A percentile compares a stretch with the other conserved stretches of the same genome.
These are phyloP conservation scores for Gymnopilus junonius DNA, from an alignment of 768 basidiomycete genomes.

Conservation along the genomic window DNA sequence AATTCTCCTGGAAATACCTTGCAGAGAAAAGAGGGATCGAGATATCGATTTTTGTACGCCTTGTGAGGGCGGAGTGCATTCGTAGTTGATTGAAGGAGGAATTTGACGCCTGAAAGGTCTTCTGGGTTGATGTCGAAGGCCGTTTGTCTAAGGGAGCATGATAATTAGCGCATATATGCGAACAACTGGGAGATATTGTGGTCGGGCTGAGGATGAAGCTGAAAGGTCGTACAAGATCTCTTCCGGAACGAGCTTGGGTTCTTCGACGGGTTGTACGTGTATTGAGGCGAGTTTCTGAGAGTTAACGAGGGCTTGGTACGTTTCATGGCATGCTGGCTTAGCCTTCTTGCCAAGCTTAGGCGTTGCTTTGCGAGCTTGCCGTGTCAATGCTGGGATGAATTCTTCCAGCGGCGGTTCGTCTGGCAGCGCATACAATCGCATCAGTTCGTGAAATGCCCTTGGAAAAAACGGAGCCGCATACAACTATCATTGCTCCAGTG, in stretches of 20 bases:
- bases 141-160: constrained; percentile 15
- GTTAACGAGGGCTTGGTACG: constrained; percentile 5
- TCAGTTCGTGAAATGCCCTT: not conserved
- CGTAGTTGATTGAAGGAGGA: constrained; percentile 22
- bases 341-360: constrained; percentile 40
- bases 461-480: constrained; percentile 23
- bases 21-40: constrained; percentile 23
- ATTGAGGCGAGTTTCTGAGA: constrained; percentile 25
- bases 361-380: constrained; percentile 49
- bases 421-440: not conserved
- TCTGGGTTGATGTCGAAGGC: constrained; percentile 34
- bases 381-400: constrained; percentile 50
- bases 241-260: constrained; percentile 19
- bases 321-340: constrained; percentile 4
- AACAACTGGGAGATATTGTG: not conserved
- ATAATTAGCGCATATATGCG: not conserved
- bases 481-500: constrained; percentile 35
- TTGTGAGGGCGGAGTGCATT: constrained; percentile 23
- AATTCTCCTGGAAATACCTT: constrained; percentile 1
- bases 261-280: constrained; percentile 26
- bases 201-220: no score
- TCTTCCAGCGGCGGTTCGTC: constrained; percentile 29
- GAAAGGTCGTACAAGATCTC: constrained; percentile 26
- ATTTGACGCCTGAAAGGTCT: constrained; percentile 20
- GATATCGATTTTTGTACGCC: constrained; percentile 29